Conservation (phyloP, 257 asterid genomes). For the Ophiorrhiza pumila region DNA sequence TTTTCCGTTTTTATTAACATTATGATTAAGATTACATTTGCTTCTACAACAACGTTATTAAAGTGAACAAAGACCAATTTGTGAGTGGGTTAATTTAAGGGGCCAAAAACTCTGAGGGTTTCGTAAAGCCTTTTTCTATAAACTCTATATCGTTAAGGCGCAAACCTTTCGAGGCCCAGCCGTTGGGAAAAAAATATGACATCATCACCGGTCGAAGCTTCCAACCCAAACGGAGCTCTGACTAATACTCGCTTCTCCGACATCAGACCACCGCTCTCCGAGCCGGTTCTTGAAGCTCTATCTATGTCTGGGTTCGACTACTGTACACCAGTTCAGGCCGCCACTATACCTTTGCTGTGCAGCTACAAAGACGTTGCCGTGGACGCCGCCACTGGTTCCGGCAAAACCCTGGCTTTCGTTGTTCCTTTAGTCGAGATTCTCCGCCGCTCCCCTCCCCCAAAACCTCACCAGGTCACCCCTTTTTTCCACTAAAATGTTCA, state of each 20-base stretch:
- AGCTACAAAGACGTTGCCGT: slow-evolving; percentile 79
- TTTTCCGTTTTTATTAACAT: too few species aligned
- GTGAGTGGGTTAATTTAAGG: too few species aligned
- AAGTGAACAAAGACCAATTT: too few species aligned
- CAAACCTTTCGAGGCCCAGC: not conserved
- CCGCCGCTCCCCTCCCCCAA: slow-evolving; percentile 67
- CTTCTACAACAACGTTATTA: too few species aligned
- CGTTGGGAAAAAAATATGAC: not conserved
- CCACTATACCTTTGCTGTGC: slow-evolving; percentile 85
- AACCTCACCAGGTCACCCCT: slow-evolving; percentile 69
- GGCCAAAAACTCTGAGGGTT: too few species aligned
- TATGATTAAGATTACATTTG: too few species aligned
- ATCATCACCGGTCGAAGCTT: slow-evolving; percentile 27
- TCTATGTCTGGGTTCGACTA: slow-evolving; percentile 57
- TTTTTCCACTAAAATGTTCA: not conserved
- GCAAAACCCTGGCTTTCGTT: slow-evolving; percentile 83
- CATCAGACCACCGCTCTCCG: slow-evolving; percentile 69
- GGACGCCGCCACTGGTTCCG: slow-evolving; percentile 98
- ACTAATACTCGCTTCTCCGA: slow-evolving; percentile 77
- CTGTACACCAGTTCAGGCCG: slow-evolving; percentile 95
- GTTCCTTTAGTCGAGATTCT: slow-evolving; percentile 81
- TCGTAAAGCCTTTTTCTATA: not conserved
- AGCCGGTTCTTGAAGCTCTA: slow-evolving; percentile 62
- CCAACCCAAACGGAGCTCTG: slow-evolving; percentile 65
- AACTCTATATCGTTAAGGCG: not conserved